These are phyloP conservation scores for Termitomyces titanicus DNA, from an alignment of 768 basidiomycete species.

Conservation along the genomic window DNA sequence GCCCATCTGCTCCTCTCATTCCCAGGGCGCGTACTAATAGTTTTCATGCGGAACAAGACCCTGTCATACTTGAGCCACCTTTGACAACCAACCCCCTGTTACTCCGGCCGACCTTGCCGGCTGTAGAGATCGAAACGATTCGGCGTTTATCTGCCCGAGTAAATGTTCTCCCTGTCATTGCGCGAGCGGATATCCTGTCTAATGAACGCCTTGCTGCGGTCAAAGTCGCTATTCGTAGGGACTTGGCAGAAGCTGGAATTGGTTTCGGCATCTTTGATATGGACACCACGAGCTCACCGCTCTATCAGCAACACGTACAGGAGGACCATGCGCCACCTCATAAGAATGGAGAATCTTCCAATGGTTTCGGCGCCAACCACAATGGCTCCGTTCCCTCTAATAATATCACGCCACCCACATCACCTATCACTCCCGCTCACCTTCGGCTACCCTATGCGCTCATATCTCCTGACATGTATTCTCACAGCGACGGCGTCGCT, in stretches of 20 bases:
- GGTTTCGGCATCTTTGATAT: slow-evolving; percentile 89
- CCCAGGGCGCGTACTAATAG: slow-evolving; percentile 67
- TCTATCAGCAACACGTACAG: slow-evolving; percentile 41
- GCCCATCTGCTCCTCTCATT: slow-evolving; percentile 63
- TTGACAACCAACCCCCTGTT: slow-evolving; percentile 69
- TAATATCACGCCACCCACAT: slow-evolving; percentile 58
- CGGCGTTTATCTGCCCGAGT: slow-evolving; percentile 76
- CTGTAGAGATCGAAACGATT: slow-evolving; percentile 72
- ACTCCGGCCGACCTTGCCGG: slow-evolving; percentile 63
- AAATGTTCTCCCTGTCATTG: slow-evolving; percentile 85
- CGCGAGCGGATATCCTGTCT: slow-evolving; percentile 76
- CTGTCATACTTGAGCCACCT: slow-evolving; percentile 78
- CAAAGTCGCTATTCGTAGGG: slow-evolving; percentile 75
- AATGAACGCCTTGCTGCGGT: slow-evolving; percentile 78
- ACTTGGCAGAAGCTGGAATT: slow-evolving; percentile 81
- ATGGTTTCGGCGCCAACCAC: slow-evolving; percentile 46
- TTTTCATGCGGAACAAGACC: slow-evolving; percentile 68
- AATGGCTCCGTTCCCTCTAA: slow-evolving; percentile 50
- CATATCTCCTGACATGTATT: slow-evolving; percentile 80
- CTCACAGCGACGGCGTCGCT: slow-evolving; percentile 77
- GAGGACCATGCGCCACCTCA: slow-evolving; percentile 42
- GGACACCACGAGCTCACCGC: slow-evolving; percentile 37
- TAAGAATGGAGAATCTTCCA: slow-evolving; percentile 50
- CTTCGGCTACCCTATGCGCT: slow-evolving; percentile 79
- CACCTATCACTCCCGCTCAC: slow-evolving; percentile 57